These are phyloP conservation scores for Candida labiduridarum DNA, from an alignment of 1,139 yeast species.

Conservation along the genomic window DNA sequence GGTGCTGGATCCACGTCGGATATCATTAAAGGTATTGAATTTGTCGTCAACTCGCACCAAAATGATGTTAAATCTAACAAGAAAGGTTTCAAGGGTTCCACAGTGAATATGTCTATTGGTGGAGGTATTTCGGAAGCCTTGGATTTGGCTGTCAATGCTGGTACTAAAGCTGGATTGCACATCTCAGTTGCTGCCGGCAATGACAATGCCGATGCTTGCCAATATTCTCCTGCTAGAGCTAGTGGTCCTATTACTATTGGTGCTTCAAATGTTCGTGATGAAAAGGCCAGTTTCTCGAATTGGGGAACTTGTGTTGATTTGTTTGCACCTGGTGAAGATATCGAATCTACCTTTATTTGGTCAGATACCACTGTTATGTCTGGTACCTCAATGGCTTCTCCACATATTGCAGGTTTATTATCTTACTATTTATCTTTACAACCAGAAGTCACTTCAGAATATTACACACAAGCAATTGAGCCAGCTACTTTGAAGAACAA, in stretches of 20 bases:
- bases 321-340: constrained; percentile 83
- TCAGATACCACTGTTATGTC: constrained; percentile 70
- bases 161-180: constrained; percentile 77
- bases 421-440: constrained; percentile 89
- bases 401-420: constrained; percentile 90
- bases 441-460: constrained; percentile 82
- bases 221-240: constrained; percentile 81
- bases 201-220: constrained; percentile 83
- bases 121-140: constrained; percentile 83
- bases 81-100: constrained; percentile 78
- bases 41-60: constrained; percentile 67
- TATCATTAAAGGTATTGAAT: constrained; percentile 80
- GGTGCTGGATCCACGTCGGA: constrained; percentile 84
- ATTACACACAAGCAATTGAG: constrained; percentile 60
- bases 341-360: constrained; percentile 85
- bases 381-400: constrained; percentile 99
- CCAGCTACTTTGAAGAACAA: constrained; percentile 90
- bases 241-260: constrained; percentile 79
- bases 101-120: constrained; percentile 89
- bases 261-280: constrained; percentile 74
- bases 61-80: constrained; percentile 56
- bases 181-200: constrained; percentile 92
- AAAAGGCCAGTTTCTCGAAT: constrained; percentile 80
- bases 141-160: constrained; percentile 83
- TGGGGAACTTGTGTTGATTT: constrained; percentile 85